Percentiles rank a stretch among this genome's conserved stretches.
These are phyloP conservation scores for Taiozyma sp. DNA, from an alignment of 1,139 yeast species.

Conservation along the genomic window DNA sequence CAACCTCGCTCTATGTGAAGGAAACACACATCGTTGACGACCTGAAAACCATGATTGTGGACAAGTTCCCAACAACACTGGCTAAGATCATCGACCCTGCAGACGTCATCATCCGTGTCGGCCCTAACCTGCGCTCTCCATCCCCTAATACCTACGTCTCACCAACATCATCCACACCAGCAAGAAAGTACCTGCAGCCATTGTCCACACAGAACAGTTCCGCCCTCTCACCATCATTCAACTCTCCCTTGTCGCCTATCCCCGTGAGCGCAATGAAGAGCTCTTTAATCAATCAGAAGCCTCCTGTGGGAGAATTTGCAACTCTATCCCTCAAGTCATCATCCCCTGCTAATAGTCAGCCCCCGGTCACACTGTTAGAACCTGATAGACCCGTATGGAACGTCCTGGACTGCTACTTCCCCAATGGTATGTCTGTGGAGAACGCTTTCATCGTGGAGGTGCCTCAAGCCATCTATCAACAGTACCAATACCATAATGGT, in stretches of 20 bases:
- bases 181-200: slow-evolving; percentile 3
- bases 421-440: slow-evolving; percentile 62
- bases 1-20: slow-evolving; percentile 61
- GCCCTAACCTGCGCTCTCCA: slow-evolving; percentile 10
- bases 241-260: slow-evolving; percentile 28
- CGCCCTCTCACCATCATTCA: slow-evolving; percentile 8
- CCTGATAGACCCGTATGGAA: slow-evolving; percentile 66
- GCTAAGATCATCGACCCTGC: slow-evolving; percentile 67
- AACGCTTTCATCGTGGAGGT: slow-evolving; percentile 63
- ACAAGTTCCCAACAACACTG: slow-evolving; percentile 66
- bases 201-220: background rate
- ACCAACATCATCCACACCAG: slow-evolving; percentile 8
- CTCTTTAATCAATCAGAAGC: slow-evolving; percentile 15
- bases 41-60: slow-evolving; percentile 53
- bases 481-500: background rate
- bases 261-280: slow-evolving; percentile 23
- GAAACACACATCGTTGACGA: slow-evolving; percentile 67
- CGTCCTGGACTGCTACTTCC: slow-evolving; percentile 55
- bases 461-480: slow-evolving; percentile 23
- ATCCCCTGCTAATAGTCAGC: slow-evolving; percentile 10
- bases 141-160: slow-evolving; percentile 9
- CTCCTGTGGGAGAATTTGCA: slow-evolving; percentile 9
- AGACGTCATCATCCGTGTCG: slow-evolving; percentile 48
- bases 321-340: slow-evolving; percentile 10
- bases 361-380: slow-evolving; percentile 33